phyloP scores from a whole-genome alignment of 805 yeast genomes.

The Deakozyma indianensis region DNA sequence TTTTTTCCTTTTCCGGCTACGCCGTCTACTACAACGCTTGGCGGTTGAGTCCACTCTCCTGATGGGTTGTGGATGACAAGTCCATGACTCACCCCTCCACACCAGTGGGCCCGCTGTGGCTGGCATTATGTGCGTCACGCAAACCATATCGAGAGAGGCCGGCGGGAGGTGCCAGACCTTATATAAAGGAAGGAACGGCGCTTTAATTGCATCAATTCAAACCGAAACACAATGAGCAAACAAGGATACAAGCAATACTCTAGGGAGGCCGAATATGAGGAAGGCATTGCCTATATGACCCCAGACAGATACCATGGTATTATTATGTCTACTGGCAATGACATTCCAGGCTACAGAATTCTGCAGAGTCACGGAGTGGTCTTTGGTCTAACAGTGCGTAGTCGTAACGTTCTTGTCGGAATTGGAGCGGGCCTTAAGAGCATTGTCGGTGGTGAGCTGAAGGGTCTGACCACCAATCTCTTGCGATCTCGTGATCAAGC shows the following conservation, averaged over 20 bases:
- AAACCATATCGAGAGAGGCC: too few relatives aligned
- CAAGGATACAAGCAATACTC: not conserved
- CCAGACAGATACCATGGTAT: conserved; percentile 5
- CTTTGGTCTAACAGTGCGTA: conserved; percentile 11
- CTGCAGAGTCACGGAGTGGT: conserved; percentile 9
- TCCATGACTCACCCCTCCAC: too few relatives aligned
- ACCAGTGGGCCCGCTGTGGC: too few relatives aligned
- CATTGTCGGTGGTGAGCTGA: conserved; percentile 12
- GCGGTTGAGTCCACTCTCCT: too few relatives aligned
- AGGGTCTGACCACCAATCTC: conserved; percentile 10
- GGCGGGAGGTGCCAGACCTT: too few relatives aligned
- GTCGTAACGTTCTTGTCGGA: conserved; percentile 7
- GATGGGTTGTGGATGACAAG: too few relatives aligned
- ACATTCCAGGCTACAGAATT: conserved; percentile 11
- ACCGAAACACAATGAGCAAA: not conserved
- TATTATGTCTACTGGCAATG: conserved; percentile 11
- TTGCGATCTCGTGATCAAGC: conserved; percentile 10
- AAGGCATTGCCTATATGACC: conserved; percentile 1
- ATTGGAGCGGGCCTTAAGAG: conserved; percentile 11
- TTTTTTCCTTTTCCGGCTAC: too few relatives aligned
- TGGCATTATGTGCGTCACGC: too few relatives aligned
- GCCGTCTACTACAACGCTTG: too few relatives aligned
- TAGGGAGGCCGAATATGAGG: not conserved
- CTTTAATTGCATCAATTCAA: too few relatives aligned
- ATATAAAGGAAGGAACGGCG: too few relatives aligned